phyloP scores from a whole-genome alignment of 148 eudicot genomes.

The Heliamphora exappendiculata region DNA sequence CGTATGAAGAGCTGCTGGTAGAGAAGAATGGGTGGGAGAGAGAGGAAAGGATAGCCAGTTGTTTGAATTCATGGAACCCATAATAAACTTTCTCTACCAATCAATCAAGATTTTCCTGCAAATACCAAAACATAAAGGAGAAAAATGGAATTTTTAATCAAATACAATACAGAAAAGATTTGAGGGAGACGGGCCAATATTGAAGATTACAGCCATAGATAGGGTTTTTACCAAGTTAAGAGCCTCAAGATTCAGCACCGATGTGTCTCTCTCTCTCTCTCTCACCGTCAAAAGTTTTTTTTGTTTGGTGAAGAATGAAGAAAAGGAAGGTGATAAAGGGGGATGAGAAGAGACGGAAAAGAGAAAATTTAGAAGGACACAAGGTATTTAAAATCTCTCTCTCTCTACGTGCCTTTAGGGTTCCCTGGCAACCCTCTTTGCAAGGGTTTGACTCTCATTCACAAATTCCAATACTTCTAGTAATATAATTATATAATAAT shows the following conservation, averaged over 20 bases:
- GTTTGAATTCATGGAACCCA: slow-evolving; percentile 70
- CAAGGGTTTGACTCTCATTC: slow-evolving; percentile 18
- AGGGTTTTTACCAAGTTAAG: slow-evolving; percentile 4
- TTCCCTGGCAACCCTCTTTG: slow-evolving; percentile 4
- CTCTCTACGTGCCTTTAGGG: slow-evolving; percentile 14
- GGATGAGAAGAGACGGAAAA: slow-evolving; percentile 6
- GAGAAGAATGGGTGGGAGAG: slow-evolving; percentile 69
- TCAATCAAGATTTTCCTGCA: slow-evolving; percentile 10
- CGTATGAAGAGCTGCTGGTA: slow-evolving; percentile 47
- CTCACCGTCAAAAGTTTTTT: background rate
- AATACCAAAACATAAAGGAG: background rate
- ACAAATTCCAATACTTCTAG: slow-evolving; percentile 22
- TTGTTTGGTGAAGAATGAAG: slow-evolving; percentile 4
- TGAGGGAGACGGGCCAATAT: background rate
- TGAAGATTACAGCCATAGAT: background rate
- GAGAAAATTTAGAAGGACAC: slow-evolving; percentile 5
- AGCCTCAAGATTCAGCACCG: too few species aligned
- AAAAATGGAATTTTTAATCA: background rate
- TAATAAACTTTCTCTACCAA: background rate
- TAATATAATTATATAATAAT: background rate
- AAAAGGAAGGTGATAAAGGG: background rate
- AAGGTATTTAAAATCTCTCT: slow-evolving; percentile 14
- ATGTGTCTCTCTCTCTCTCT: slow-evolving; percentile 7
- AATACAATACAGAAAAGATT: too few species aligned
- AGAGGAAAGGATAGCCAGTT: slow-evolving; percentile 95